phyloP scores from a whole-genome alignment of 176 grass and related monocot species.

The Aegilops speltoides region DNA sequence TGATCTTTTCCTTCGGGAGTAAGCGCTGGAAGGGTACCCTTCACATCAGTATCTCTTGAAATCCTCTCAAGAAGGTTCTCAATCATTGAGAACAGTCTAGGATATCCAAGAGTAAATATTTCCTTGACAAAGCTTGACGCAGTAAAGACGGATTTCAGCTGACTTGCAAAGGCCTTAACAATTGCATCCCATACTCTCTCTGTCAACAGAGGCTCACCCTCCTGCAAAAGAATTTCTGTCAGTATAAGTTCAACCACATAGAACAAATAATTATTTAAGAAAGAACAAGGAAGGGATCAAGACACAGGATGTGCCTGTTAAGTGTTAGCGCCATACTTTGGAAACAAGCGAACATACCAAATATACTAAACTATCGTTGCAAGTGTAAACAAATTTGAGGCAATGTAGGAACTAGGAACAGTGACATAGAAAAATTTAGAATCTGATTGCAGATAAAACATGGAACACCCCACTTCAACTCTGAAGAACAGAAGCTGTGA shows the following conservation, averaged over 20 bases:
- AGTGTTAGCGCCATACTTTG: not conserved
- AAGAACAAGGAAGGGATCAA: not conserved
- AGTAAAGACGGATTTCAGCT: conserved; percentile 91
- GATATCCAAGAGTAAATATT: conserved; percentile 96
- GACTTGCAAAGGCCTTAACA: conserved; percentile 91
- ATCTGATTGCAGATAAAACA: not conserved
- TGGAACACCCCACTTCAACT: not conserved
- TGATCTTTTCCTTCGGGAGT: conserved; percentile 73
- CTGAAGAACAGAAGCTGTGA: not conserved
- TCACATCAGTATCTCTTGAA: conserved; percentile 86
- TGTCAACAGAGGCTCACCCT: conserved; percentile 93
- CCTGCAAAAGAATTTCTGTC: conserved; percentile 45
- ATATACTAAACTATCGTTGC: not conserved
- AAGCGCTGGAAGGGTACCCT: conserved; percentile 83
- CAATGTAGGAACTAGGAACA: not conserved
- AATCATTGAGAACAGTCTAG: conserved; percentile 84
- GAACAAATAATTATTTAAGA: not conserved
- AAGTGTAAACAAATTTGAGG: not conserved
- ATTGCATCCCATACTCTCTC: conserved; percentile 98
- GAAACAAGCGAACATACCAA: conserved; percentile 2
- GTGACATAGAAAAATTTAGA: not conserved
- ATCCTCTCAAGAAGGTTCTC: conserved; percentile 97
- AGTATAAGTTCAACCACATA: conserved; percentile 13
- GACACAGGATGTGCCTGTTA: not conserved
- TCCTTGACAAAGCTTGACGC: conserved; percentile 99